Evolutionary conservation across 2,329 filamentous ascomycete genomes (phyloP), one percentile per base, ranked within the genome.

Genomic region (Sporothrix curviconia): DNA sequence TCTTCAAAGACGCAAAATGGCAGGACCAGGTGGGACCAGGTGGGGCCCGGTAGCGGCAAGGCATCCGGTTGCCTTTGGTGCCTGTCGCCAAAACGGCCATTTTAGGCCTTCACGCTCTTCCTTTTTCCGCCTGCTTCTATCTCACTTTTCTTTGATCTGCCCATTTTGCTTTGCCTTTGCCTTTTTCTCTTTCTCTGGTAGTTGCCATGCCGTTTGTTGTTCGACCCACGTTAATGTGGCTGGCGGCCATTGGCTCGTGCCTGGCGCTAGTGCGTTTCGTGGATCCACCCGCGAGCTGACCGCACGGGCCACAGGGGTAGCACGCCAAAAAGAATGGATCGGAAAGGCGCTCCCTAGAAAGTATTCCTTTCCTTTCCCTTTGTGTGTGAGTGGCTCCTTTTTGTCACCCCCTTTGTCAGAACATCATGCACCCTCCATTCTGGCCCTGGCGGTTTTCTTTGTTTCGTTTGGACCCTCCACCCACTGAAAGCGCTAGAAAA

Each of bases 201-300:
- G 14, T 7, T 22, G 22, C 17, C 11, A 12, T n/a, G 24, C 36
- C 44, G 34, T 54, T 53, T 44, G 12, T 30, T 25, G 24, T 36
- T 40, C n/a, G 24, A n/a, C 19, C 30, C 28, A n/a, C 17, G 46
- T 50, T 50, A 8, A n/a, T 24, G 28, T 58, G 56, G 44, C 15
- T 15, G 1, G 12, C 30, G 19, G 7, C 53, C 32, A 60, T 60
- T 60, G 51, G 59, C 17, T 47, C 4, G 59, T 60, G 28, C 59
- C 59, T 60, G 59, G 34, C 59, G 55, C 55, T 60, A 60, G 55
- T 14, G 42, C 32, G 39, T 30, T 42, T 49, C 22, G 40, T 22
- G 40, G 37, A 28, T 19, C 51, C 43, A 34, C 9, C 17, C 30
- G 24, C 42, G 51, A 46, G 56, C 36, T 39, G 57, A 46, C 53